phyloP scores from a whole-genome alignment of 306 rosid species.

The Bauhinia variegata region DNA sequence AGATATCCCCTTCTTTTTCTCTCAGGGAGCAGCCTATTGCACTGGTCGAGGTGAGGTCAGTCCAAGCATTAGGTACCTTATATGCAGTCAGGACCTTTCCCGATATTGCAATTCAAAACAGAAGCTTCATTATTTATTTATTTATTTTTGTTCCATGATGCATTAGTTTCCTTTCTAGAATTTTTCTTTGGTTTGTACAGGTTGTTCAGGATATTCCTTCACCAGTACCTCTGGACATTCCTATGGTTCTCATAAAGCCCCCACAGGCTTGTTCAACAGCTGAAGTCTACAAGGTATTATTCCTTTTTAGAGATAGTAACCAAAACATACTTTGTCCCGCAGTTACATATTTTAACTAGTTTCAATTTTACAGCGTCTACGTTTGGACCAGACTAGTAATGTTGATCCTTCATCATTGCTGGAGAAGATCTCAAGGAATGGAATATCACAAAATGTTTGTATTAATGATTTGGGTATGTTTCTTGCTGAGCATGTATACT shows the following conservation, averaged over 20 bases:
- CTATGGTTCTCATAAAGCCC: conserved; percentile 96
- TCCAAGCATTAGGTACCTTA: conserved; percentile 33
- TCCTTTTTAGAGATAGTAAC: conserved; percentile 9
- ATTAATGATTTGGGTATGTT: conserved; percentile 86
- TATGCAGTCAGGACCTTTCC: not conserved
- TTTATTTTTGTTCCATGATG: conserved; percentile 5
- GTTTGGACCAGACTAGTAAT: conserved; percentile 69
- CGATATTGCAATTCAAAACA: not conserved
- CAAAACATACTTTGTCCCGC: conserved; percentile 6
- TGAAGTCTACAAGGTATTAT: conserved; percentile 89
- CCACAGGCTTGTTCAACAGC: conserved; percentile 89
- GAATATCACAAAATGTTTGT: conserved; percentile 87
- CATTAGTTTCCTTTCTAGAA: conserved; percentile 28
- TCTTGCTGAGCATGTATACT: conserved; percentile 7
- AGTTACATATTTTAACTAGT: conserved; percentile 24
- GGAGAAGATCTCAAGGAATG: conserved; percentile 68
- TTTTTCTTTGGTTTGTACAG: conserved; percentile 49
- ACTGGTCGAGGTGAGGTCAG: conserved; percentile 98
- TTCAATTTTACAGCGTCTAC: conserved; percentile 57
- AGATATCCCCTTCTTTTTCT: conserved; percentile 95
- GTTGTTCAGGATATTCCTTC: conserved; percentile 77
- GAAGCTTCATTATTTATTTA: too few species aligned
- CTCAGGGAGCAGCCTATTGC: conserved; percentile 95
- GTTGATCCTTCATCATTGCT: conserved; percentile 76
- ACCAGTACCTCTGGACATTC: conserved; percentile 68